Conservation (phyloP, 371 early-diverging fungal genomes). For the Lichtheimia ornata region DNA sequence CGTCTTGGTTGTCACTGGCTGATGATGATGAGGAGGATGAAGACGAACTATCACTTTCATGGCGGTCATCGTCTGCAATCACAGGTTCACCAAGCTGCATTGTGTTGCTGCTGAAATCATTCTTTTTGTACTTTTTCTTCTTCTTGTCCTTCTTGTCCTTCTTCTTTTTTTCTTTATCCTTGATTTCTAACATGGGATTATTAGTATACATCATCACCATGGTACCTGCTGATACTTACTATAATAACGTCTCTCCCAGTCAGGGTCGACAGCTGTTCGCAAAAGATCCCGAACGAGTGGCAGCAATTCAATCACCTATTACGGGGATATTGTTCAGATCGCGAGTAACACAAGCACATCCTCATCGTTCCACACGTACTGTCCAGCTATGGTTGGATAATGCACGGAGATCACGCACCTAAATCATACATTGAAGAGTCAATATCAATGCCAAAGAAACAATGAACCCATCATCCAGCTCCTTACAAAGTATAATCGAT, state of each 20-base stretch:
- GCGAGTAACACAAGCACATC: constrained; percentile 1
- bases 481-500: constrained; percentile 58
- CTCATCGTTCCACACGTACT: constrained; percentile 28
- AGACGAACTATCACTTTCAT: constrained; percentile 8
- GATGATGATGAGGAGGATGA: neutral
- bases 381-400: constrained; percentile 66
- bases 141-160: constrained; percentile 25
- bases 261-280: constrained; percentile 29
- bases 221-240: constrained; percentile 3
- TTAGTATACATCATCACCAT: too few relatives aligned
- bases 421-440: neutral
- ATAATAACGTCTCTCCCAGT: constrained; percentile 10
- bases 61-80: neutral
- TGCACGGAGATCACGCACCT: constrained; percentile 59
- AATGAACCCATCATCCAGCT: too few relatives aligned
- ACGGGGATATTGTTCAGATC: neutral
- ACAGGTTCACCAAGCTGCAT: constrained; percentile 30
- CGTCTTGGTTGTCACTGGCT: neutral
- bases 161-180: constrained; percentile 25
- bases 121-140: constrained; percentile 20
- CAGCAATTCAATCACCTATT: constrained; percentile 45
- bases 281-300: constrained; percentile 56
- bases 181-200: neutral
- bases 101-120: constrained; percentile 15
- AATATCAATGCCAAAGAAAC: neutral